A percentile compares a stretch with the other conserved stretches of the same genome.
phyloP scores from a whole-genome alignment of 176 grass and related monocot species.

The Lolium multiflorum region DNA sequence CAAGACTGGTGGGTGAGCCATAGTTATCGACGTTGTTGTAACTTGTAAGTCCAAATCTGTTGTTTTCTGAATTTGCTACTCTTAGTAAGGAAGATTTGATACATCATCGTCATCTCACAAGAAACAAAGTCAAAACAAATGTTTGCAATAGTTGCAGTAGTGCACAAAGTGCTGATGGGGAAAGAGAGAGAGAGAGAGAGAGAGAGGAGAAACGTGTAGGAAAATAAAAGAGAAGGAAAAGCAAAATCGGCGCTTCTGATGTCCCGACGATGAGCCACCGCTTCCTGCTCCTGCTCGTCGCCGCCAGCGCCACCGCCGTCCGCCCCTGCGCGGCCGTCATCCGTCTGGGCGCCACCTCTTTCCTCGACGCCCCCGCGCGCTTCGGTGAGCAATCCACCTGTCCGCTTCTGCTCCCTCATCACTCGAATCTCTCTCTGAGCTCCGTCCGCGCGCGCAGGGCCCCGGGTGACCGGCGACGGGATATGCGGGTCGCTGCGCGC shows the following conservation, averaged over 20 bases:
- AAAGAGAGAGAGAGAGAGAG: neutral
- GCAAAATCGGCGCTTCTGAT: neutral
- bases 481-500: conserved; percentile 72
- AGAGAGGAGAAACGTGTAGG: neutral
- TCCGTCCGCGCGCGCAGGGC: conserved; percentile 43
- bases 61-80: neutral
- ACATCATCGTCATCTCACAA: neutral
- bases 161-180: neutral
- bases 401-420: neutral
- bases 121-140: neutral
- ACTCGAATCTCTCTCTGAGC: neutral
- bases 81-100: neutral
- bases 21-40: neutral
- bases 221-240: neutral
- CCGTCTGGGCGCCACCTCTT: conserved; percentile 60
- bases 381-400: conserved; percentile 52
- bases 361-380: conserved; percentile 79
- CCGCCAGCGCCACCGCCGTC: conserved; percentile 9
- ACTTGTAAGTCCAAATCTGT: neutral
- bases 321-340: conserved; percentile 64
- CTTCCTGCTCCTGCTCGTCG: conserved; percentile 9
- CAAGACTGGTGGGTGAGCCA: neutral
- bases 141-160: neutral
- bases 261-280: conserved; percentile 38
- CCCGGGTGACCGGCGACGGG: conserved; percentile 56